Evolutionary conservation across 1,284 basidiomycete species (phyloP).

Genomic region (Blastosporella zonata): DNA sequence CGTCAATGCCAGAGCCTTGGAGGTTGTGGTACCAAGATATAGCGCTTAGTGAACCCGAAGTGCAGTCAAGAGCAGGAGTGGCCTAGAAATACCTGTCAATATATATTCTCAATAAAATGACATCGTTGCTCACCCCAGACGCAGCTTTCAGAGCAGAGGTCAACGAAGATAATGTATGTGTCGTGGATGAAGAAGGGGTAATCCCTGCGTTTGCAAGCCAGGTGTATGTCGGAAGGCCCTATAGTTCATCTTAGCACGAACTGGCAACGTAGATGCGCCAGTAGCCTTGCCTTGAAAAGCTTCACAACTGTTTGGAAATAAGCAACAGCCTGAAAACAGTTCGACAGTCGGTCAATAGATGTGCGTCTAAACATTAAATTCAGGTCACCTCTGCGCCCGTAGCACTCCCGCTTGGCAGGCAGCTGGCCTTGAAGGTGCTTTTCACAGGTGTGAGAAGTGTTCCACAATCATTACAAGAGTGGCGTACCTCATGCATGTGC

Average conservation of each 20-base stretch:
- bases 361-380: neutral
- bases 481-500: constrained; percentile 67
- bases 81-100: constrained; percentile 26
- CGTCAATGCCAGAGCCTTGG: constrained; percentile 64
- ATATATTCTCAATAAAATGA: too few species aligned
- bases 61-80: constrained; percentile 59
- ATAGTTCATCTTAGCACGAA: neutral
- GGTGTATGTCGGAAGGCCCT: constrained; percentile 69
- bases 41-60: constrained; percentile 42
- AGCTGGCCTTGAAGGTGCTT: constrained; percentile 60
- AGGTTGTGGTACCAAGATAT: constrained; percentile 71
- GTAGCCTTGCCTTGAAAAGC: constrained; percentile 52
- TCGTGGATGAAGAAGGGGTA: constrained; percentile 54
- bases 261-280: neutral
- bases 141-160: constrained; percentile 54
- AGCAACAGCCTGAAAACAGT: constrained; percentile 54
- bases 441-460: neutral
- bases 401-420: constrained; percentile 55
- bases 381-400: constrained; percentile 53
- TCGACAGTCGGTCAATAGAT: constrained; percentile 1
- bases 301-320: constrained; percentile 68
- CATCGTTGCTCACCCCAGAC: constrained; percentile 36
- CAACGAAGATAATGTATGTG: constrained; percentile 57
- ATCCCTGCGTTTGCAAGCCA: constrained; percentile 74
- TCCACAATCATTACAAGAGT: neutral